Base-by-base conservation (phyloP, 2,329 filamentous ascomycete species). In the Pleoardoris graminearum region DNA sequence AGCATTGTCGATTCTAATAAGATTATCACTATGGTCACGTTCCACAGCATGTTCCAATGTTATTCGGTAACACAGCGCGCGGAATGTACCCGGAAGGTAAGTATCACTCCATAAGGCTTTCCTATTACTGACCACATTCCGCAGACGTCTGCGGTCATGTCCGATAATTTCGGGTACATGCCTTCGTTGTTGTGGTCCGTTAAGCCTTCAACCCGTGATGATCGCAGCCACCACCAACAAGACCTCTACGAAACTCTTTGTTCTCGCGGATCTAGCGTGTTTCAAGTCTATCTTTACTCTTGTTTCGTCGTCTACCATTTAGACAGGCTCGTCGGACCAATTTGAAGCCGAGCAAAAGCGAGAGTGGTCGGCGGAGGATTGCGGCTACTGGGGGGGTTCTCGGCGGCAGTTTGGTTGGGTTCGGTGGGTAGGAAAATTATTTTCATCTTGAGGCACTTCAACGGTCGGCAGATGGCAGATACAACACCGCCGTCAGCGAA, bases 161-260 rank as follows among this genome's bases (percentile, higher is more conserved):
- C 59, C 52, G 57, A 56, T 43, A 61, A 63, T 63, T 43, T 60
- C 51, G 58, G 33, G 42, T 54, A 60, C 60, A 59, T 64, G 47
- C 54, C 51, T 65, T 57, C 61, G 63, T 68, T 70, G 59, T 68
- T 65, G 41, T 59, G 54, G 42, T 48, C 53, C 27, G 59, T 54
- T 48, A 60, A 55, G 41, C 45, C 39, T 54, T 47, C 41, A 53
- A 43, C 22, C 27, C 48, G 37, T 47, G 50, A 56, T 59, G 42
- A 49, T 54, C 48, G 51, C 50, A 42, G 46, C 55, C 42, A 54
- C 53, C 22, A 35, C 46, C 45, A 47, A 32, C 42, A 36, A 46
- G 38, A 21, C 27, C 35, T 7, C 25, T 39, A 27, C 16, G 14
- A 23, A 7, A 14, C 33, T 33, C 48, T 55, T 16, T 45, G 49